These are phyloP conservation scores for Wickerhamiella hasegawae DNA, from an alignment of 805 yeast genomes.

Conservation along the genomic window DNA sequence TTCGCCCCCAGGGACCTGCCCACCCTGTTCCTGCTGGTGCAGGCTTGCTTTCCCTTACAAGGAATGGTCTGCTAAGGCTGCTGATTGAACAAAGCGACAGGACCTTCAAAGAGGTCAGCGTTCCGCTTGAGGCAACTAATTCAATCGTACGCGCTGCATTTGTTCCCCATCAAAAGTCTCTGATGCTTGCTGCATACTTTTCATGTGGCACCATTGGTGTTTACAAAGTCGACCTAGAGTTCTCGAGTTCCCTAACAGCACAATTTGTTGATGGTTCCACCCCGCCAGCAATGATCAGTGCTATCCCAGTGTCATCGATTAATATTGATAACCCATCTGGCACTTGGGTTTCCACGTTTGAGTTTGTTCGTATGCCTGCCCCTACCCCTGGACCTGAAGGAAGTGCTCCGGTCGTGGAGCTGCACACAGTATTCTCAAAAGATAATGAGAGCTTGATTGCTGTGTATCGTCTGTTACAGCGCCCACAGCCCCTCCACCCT, in stretches of 20 bases:
- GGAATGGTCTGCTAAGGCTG: slow-evolving; percentile 41
- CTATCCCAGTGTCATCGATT: slow-evolving; percentile 4
- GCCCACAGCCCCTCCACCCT: slow-evolving; percentile 5
- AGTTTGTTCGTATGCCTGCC: slow-evolving; percentile 5
- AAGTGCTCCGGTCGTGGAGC: no score
- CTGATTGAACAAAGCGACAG: slow-evolving; percentile 34
- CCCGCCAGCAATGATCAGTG: no score
- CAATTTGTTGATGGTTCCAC: no score
- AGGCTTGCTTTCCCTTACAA: slow-evolving; percentile 52
- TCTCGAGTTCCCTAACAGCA: neutral
- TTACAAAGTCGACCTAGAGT: slow-evolving; percentile 18
- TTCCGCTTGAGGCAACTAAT: slow-evolving; percentile 13
- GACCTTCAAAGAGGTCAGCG: slow-evolving; percentile 13
- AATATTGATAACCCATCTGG: slow-evolving; percentile 1
- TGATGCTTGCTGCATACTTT: slow-evolving; percentile 19
- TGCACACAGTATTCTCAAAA: neutral
- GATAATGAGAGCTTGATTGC: neutral
- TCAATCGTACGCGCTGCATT: slow-evolving; percentile 17
- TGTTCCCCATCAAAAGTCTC: slow-evolving; percentile 13
- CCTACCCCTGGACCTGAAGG: no score
- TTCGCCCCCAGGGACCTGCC: slow-evolving; percentile 43
- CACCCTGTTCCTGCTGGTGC: slow-evolving; percentile 57
- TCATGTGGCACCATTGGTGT: slow-evolving; percentile 8
- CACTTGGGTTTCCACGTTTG: slow-evolving; percentile 2
- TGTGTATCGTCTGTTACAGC: neutral